phyloP scores from a whole-genome alignment of 2,329 filamentous ascomycete genomes.

The Claviceps africana region DNA sequence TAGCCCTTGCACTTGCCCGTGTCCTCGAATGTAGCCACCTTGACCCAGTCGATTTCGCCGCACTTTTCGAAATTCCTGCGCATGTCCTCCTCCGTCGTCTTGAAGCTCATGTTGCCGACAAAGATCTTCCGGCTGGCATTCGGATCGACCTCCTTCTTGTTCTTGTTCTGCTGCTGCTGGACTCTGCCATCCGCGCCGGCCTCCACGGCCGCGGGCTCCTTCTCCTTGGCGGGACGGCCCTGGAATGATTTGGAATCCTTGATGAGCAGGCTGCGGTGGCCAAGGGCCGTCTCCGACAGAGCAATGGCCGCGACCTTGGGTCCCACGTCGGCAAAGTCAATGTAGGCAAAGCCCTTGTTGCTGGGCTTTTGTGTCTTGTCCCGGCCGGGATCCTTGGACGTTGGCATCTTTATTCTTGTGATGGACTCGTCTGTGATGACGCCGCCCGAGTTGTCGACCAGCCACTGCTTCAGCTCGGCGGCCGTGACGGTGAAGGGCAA shows the following conservation, averaged over 20 bases:
- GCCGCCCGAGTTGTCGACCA: conserved; percentile 58
- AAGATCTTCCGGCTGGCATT: conserved; percentile 74
- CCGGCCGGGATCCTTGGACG: conserved; percentile 33
- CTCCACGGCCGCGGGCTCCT: conserved; percentile 18
- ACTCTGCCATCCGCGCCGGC: conserved; percentile 16
- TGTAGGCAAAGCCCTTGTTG: conserved; percentile 96
- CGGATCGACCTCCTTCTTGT: conserved; percentile 20
- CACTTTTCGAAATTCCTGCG: conserved; percentile 72
- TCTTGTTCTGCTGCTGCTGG: conserved; percentile 18
- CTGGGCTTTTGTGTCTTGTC: conserved; percentile 19
- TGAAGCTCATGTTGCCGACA: conserved; percentile 78
- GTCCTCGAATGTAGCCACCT: conserved; percentile 92
- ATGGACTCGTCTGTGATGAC: conserved; percentile 56
- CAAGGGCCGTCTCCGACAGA: conserved; percentile 70
- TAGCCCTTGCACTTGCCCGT: conserved; percentile 96
- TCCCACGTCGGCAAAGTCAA: conserved; percentile 67
- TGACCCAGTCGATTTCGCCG: conserved; percentile 67
- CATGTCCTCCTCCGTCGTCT: conserved; percentile 67
- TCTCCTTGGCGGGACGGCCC: conserved; percentile 63
- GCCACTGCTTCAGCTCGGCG: conserved; percentile 61
- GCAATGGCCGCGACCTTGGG: conserved; percentile 65
- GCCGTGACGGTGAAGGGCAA: conserved; percentile 71
- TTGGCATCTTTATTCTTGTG: conserved; percentile 72
- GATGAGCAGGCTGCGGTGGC: conserved; percentile 72
- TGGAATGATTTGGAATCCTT: conserved; percentile 86